Evolutionary conservation across 1,284 basidiomycete species (phyloP), one percentile per base, ranked within the genome.

Genomic region (Sporisorium graminicola): DNA sequence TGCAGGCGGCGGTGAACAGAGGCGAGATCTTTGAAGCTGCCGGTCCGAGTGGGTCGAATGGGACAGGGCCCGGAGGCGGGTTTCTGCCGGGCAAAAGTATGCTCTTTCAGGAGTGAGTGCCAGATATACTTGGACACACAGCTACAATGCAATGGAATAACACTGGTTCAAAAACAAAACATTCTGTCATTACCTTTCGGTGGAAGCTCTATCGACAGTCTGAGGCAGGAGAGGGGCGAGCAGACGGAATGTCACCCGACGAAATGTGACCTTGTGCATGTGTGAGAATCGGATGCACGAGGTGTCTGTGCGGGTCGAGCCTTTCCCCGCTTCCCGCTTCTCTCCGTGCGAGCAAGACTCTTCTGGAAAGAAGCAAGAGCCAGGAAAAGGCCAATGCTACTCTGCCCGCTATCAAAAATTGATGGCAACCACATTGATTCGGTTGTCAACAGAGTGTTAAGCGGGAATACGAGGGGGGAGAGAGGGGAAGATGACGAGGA

Each of bases 401-500:
- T 75, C 73, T 75, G 55, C 67, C 73, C 73, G 73, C 73, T 75
- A 75, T 60, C 66, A 75, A 75, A 75, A 75, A 75, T 75, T 75
- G 73, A 75, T 75, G 73, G 73, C 73, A 75, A 75, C 73, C 73
- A 75, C 67, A 75, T 75, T 75, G 66, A 53, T 59, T 75, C 49
- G 73, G 73, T 57, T 75, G 73, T 70, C 66, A 75, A 75, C 73
- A 75, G 73, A 75, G 73, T 75, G 73, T 70, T 75, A 75, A 75
- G 73, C 73, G 73, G 72, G 43, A 7, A 33, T n/a, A 18, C n/a
- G n/a, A n/a, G n/a, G n/a, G n/a, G n/a, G n/a, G n/a, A n/a, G n/a
- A n/a, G n/a, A n/a, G n/a, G n/a, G n/a, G n/a, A n/a, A n/a, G n/a
- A n/a, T n/a, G 18, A n/a, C 2, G n/a, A 22, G 4, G 35, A 29